These are phyloP conservation scores for Effrenium voratum DNA, from an alignment of 73 alveolate genomes.

Conservation along the genomic window DNA sequence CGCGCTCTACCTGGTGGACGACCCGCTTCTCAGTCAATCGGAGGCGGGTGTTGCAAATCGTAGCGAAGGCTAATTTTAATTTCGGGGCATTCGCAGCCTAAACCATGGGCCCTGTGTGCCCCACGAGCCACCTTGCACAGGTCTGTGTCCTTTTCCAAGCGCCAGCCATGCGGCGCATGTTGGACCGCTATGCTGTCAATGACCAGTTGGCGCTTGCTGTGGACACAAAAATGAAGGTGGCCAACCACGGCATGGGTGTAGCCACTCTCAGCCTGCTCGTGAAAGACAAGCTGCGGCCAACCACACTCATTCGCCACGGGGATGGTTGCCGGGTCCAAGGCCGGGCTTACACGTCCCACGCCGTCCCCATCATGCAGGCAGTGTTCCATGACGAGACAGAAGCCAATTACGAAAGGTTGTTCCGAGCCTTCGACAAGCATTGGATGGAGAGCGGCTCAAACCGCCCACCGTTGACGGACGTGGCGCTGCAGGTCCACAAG, in stretches of 20 bases:
- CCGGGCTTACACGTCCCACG: conserved; percentile 10
- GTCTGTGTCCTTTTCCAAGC: not conserved
- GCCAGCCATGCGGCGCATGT: not conserved
- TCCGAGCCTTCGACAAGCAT: not conserved
- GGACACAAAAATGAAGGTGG: conserved; percentile 50
- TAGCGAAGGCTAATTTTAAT: too few relatives aligned
- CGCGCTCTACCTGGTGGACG: not conserved
- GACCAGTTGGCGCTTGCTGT: not conserved
- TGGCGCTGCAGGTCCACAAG: not conserved
- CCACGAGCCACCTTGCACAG: too few relatives aligned
- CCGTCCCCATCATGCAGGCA: conserved; percentile 4
- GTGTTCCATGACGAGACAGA: not conserved
- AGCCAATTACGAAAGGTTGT: not conserved
- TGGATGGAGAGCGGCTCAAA: not conserved
- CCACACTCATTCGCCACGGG: not conserved
- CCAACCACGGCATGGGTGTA: conserved; percentile 1
- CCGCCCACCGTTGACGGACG: not conserved
- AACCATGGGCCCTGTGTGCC: too few relatives aligned
- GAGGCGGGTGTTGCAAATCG: too few relatives aligned
- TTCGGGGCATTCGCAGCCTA: too few relatives aligned
- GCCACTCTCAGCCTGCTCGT: conserved; percentile 13
- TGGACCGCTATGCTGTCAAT: not conserved
- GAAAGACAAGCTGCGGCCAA: not conserved
- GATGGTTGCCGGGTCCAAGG: not conserved
- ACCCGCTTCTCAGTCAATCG: not conserved